phyloP scores from a whole-genome alignment of 192 early-diverging fungal species.

The Dimargaris cristalligena region DNA sequence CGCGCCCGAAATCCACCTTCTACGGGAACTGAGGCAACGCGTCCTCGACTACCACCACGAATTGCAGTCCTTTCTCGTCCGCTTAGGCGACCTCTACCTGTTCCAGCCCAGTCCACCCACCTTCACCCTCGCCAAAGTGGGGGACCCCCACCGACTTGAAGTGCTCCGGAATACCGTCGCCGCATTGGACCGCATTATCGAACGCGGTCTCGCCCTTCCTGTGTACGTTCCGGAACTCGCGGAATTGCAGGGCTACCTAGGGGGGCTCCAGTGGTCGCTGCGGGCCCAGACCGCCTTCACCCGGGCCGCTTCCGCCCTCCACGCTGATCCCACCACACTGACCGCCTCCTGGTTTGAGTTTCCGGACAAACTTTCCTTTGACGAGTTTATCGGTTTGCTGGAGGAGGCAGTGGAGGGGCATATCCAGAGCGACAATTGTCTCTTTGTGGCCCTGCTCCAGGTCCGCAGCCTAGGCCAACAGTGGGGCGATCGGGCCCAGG shows the following conservation, averaged over 20 bases:
- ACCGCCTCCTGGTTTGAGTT: neutral
- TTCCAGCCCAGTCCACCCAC: neutral
- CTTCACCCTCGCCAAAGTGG: neutral
- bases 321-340: neutral
- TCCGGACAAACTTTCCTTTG: neutral
- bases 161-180: conserved; percentile 28
- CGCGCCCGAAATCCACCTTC: conserved; percentile 23
- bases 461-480: conserved; percentile 13
- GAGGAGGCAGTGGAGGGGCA: conserved; percentile 19
- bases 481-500: conserved; percentile 16
- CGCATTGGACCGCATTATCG: conserved; percentile 19
- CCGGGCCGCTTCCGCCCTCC: conserved; percentile 4
- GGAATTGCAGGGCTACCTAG: neutral
- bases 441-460: conserved; percentile 17
- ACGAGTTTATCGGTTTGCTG: conserved; percentile 17
- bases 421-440: conserved; percentile 18
- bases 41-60: neutral
- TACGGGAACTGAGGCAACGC: conserved; percentile 13
- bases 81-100: neutral
- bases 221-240: conserved; percentile 2
- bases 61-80: neutral
- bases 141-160: conserved; percentile 24
- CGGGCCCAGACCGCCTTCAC: conserved; percentile 4
- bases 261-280: neutral
- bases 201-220: conserved; percentile 13